Percentiles rank a stretch among this genome's conserved stretches.
Conservation (phyloP, 2,329 filamentous ascomycete genomes). For the Rutstroemia sp. region DNA sequence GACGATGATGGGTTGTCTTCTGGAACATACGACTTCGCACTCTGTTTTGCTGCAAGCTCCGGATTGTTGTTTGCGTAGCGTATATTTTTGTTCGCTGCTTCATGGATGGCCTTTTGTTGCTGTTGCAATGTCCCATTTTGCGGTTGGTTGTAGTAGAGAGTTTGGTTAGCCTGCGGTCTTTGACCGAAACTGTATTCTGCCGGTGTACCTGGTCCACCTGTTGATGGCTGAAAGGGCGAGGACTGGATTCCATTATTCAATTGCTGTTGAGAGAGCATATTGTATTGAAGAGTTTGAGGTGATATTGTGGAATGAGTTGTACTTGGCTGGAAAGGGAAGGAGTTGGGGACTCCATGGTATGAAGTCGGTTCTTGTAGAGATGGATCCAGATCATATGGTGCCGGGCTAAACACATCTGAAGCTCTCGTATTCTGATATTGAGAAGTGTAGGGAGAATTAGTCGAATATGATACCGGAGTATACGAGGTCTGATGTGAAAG, state of each 20-base stretch:
- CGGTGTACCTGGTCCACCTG: slow-evolving; percentile 12
- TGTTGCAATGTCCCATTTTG: slow-evolving; percentile 14
- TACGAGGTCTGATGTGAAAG: slow-evolving; percentile 23
- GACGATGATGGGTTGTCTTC: neutral
- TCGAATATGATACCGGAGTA: slow-evolving; percentile 16
- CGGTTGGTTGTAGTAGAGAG: slow-evolving; percentile 8
- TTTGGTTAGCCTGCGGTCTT: slow-evolving; percentile 14
- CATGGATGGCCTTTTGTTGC: slow-evolving; percentile 9
- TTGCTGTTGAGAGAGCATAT: slow-evolving; percentile 16
- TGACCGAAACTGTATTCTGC: slow-evolving; percentile 12
- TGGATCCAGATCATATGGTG: slow-evolving; percentile 22
- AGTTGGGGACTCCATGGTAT: slow-evolving; percentile 19
- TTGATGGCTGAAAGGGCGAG: slow-evolving; percentile 16
- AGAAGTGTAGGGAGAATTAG: slow-evolving; percentile 23
- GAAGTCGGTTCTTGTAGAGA: slow-evolving; percentile 19
- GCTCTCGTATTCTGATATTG: slow-evolving; percentile 24
- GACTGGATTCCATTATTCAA: slow-evolving; percentile 15
- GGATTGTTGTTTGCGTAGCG: slow-evolving; percentile 11
- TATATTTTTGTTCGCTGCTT: slow-evolving; percentile 12
- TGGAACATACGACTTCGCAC: slow-evolving; percentile 7
- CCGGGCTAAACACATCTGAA: slow-evolving; percentile 21
- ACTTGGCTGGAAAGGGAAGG: slow-evolving; percentile 23
- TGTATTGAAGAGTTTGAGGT: slow-evolving; percentile 27
- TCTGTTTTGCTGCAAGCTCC: slow-evolving; percentile 8
- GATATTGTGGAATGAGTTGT: slow-evolving; percentile 20